Evolutionary conservation across 2,329 filamentous ascomycete genomes (phyloP).

Genomic region (Epichloe gansuensis): DNA sequence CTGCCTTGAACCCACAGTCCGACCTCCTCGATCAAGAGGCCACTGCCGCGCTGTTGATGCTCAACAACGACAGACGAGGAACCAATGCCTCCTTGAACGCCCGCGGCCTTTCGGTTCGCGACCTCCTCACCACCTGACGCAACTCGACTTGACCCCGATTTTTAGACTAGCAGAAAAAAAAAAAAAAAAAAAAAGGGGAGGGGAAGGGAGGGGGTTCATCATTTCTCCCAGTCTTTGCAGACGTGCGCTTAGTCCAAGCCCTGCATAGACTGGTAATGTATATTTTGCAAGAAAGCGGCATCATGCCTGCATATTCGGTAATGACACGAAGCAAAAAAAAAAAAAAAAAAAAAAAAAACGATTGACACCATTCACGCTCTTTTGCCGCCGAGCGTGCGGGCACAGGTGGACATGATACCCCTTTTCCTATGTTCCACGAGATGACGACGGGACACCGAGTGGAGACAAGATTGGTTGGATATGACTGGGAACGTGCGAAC

Average conservation of each 20-base stretch:
- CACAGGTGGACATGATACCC: conserved; percentile 2
- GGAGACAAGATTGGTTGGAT: background rate
- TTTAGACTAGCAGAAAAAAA: background rate
- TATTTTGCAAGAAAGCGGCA: background rate
- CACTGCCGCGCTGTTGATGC: conserved; percentile 76
- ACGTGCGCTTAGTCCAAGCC: too few species aligned
- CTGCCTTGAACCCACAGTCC: conserved; percentile 40
- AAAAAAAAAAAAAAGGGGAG: too few species aligned
- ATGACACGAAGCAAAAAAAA: background rate
- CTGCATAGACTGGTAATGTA: too few species aligned
- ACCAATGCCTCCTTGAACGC: conserved; percentile 19
- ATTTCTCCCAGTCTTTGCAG: too few species aligned
- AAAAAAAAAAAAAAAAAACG: background rate
- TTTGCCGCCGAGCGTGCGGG: background rate
- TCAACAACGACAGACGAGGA: conserved; percentile 64
- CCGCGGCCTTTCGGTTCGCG: conserved; percentile 41
- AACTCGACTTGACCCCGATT: background rate
- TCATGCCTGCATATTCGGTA: background rate
- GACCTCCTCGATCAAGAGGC: conserved; percentile 62
- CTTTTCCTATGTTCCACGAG: background rate
- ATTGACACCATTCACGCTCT: background rate
- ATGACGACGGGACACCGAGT: background rate
- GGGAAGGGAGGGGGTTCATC: too few species aligned
- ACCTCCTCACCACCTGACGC: conserved; percentile 39
- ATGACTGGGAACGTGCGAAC: background rate